Evolutionary conservation across 495 filamentous ascomycete genomes (phyloP), one percentile per base, ranked within the genome.

Genomic region (Astrothelium macrocarpum): DNA sequence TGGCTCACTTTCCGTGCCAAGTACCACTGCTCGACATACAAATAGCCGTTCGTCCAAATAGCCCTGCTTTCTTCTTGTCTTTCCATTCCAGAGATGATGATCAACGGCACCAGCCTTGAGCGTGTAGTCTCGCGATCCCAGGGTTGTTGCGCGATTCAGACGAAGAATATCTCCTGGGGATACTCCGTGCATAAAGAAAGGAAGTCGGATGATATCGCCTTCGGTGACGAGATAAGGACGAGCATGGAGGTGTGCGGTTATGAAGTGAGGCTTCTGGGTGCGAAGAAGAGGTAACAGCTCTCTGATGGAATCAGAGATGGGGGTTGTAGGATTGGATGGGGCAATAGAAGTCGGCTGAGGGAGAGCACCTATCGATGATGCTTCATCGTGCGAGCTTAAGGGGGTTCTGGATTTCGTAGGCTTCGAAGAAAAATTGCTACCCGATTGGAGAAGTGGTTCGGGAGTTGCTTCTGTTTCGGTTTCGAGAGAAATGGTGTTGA

Each of bases 51-150:
- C 85, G 74, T 97, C 90, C 59, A 97, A 73, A 73, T 85, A 89
- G 25, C 58, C 53, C 4, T 68, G 39, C 62, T 68, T 67, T 9
- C 66, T 68, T 59, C 64, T 70, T 5, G 39, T 66, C 2, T 62
- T 67, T 12, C 53, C n/a, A 36, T 43, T 61, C 39, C 62, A 64
- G 20, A 66, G 60, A 12, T 42, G 36, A 18, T 66, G 70, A 26
- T 63, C 59, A 1, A 65, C 49, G 23, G 72, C 71, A 0, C 70
- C 70, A 0, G 75, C 92, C 71, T 90, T 86, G 53, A 97, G 78
- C 32, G 94, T 96, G 77, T 88, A 96, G 68, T 97, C 94, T 62
- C 94, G 82, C 56, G 87, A 91, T 4, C 94, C 94, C 12, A 98
- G 71, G 28, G 82, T 78, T 7, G 80, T 83, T 23, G 90, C 94